Conservation (phyloP, 805 yeast genomes). For the Lachancea lanzarotensis region DNA sequence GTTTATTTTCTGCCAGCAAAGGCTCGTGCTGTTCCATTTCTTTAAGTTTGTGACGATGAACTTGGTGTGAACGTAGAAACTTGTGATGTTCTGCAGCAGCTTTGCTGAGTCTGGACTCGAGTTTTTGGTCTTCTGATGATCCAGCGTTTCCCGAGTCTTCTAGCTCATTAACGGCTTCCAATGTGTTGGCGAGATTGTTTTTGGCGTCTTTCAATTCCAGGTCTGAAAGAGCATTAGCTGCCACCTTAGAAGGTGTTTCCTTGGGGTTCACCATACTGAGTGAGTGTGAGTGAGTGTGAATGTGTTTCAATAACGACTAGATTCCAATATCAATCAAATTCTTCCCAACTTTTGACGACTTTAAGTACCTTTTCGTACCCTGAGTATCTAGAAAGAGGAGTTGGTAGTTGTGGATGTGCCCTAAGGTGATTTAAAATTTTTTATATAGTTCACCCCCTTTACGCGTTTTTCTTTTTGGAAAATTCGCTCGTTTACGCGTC, state of each 20-base stretch:
- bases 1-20: slow-evolving; percentile 71
- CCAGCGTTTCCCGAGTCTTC: slow-evolving; percentile 8
- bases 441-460: slow-evolving; percentile 1
- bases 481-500: neutral
- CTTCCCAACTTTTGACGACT: too few species aligned
- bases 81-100: slow-evolving; percentile 41
- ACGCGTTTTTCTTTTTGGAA: neutral
- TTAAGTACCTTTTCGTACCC: too few species aligned
- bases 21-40: slow-evolving; percentile 86
- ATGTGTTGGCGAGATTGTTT: slow-evolving; percentile 37
- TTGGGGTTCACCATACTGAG: slow-evolving; percentile 33
- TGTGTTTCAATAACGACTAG: too few species aligned
- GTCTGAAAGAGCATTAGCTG: slow-evolving; percentile 50
- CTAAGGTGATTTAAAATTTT: neutral
- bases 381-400: too few species aligned
- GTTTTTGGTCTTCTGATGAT: slow-evolving; percentile 10
- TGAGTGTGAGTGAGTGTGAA: neutral
- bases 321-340: too few species aligned
- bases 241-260: slow-evolving; percentile 66
- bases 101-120: slow-evolving; percentile 26
- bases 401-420: too few species aligned
- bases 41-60: slow-evolving; percentile 67
- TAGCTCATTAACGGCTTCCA: slow-evolving; percentile 37
- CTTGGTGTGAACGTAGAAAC: slow-evolving; percentile 56
- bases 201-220: slow-evolving; percentile 43